Percentiles rank a stretch among this genome's conserved stretches.
Evolutionary conservation across 495 filamentous ascomycete genomes (phyloP).

Genomic region (Clavariopsis aquatica): DNA sequence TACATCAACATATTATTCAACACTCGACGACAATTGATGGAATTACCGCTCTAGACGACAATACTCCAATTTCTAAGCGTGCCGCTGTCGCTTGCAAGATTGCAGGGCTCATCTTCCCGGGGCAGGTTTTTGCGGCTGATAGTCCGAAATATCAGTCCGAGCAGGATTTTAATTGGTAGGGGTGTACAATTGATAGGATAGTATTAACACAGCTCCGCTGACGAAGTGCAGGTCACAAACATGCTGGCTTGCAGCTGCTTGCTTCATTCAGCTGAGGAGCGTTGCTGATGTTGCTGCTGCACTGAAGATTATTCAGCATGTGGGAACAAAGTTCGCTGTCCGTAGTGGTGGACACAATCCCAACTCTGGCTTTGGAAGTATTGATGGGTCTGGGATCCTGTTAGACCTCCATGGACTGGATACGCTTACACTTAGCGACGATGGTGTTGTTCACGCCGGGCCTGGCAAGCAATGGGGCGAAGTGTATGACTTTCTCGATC

Average conservation of each 20-base stretch:
- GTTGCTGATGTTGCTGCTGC: conserved; percentile 29
- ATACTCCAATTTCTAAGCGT: conserved; percentile 8
- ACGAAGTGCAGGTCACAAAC: conserved; percentile 20
- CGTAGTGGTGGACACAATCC: conserved; percentile 52
- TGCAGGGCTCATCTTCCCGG: conserved; percentile 7
- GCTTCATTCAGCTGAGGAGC: conserved; percentile 14
- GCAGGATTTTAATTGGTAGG: conserved; percentile 15
- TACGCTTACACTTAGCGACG: not conserved
- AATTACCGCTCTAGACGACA: conserved; percentile 4
- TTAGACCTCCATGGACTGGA: conserved; percentile 47
- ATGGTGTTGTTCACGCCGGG: conserved; percentile 1
- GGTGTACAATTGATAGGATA: not conserved
- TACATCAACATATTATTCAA: not conserved
- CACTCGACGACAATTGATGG: not conserved
- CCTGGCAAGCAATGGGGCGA: conserved; percentile 18
- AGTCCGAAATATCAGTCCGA: not conserved
- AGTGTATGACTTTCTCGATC: conserved; percentile 20
- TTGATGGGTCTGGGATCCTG: conserved; percentile 46
- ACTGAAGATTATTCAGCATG: conserved; percentile 32
- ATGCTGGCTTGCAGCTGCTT: conserved; percentile 19
- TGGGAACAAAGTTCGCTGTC: conserved; percentile 50
- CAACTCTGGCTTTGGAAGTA: conserved; percentile 48
- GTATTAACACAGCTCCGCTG: not conserved
- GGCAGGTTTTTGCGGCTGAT: conserved; percentile 5
- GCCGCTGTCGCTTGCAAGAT: conserved; percentile 8